Evolutionary conservation across 495 filamentous ascomycete genomes (phyloP).

Genomic region (Penicillium antarcticum): DNA sequence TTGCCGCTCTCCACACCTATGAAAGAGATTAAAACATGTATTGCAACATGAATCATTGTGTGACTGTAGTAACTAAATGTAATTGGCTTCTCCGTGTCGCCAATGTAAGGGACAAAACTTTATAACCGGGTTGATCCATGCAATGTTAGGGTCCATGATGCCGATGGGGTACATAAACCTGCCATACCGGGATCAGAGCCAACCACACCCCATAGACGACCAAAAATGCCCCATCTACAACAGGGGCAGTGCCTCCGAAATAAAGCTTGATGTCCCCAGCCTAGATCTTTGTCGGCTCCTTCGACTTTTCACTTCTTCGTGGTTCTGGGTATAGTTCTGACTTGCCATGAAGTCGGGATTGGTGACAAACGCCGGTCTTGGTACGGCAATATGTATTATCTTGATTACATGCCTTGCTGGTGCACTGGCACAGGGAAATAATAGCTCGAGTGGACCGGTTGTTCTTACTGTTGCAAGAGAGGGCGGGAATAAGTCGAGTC

Average conservation of each 20-base stretch:
- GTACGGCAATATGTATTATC: conserved; percentile 19
- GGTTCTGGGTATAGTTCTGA: neutral
- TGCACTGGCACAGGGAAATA: neutral
- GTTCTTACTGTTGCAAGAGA: conserved; percentile 32
- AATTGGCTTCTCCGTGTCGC: neutral
- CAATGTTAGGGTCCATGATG: conserved; percentile 4
- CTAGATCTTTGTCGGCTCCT: neutral
- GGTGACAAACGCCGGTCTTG: neutral
- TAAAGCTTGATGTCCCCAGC: neutral
- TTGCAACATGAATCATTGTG: no score
- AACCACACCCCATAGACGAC: neutral
- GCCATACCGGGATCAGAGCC: no score
- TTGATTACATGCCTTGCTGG: neutral
- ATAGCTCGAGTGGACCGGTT: neutral
- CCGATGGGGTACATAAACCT: no score
- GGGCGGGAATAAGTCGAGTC: conserved; percentile 53
- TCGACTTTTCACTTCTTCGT: neutral
- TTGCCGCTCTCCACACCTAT: neutral
- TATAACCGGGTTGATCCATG: neutral
- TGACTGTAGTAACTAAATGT: no score
- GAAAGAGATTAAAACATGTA: neutral
- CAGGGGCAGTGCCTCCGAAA: neutral
- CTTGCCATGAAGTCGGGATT: conserved; percentile 2
- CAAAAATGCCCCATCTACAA: neutral
- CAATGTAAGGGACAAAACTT: neutral